These are phyloP conservation scores for Daldinia loculata DNA, from an alignment of 495 filamentous ascomycete species.

Conservation along the genomic window DNA sequence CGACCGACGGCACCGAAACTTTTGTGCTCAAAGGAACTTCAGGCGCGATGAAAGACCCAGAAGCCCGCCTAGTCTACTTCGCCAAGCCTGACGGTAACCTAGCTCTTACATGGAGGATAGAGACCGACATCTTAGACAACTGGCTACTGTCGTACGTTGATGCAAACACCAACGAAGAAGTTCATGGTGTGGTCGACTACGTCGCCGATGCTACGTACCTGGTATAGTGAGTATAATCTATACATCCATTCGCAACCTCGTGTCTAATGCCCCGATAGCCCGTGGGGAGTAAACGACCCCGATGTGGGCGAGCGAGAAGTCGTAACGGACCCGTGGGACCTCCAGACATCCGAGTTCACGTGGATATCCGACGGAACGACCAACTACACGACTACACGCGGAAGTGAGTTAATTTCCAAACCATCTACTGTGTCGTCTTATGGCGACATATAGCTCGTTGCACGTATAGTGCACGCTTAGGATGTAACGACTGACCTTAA, in stretches of 20 bases:
- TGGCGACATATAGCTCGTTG: not conserved
- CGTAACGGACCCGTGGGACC: constrained; percentile 51
- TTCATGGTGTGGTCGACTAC: constrained; percentile 58
- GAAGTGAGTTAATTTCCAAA: constrained; percentile 46
- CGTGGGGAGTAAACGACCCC: constrained; percentile 60
- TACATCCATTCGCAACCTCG: not conserved
- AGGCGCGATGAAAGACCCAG: constrained; percentile 53
- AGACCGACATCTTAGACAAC: constrained; percentile 59
- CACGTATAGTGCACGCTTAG: not conserved
- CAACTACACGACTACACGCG: constrained; percentile 54
- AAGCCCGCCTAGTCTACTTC: constrained; percentile 57
- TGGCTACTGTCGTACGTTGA: constrained; percentile 62
- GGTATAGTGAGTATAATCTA: constrained; percentile 47
- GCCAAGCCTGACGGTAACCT: constrained; percentile 52
- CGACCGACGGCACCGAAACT: constrained; percentile 43
- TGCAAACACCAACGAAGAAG: constrained; percentile 49
- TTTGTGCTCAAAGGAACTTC: constrained; percentile 51
- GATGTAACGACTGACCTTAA: constrained; percentile 11
- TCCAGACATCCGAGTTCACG: constrained; percentile 51
- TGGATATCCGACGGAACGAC: constrained; percentile 53
- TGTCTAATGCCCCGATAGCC: constrained; percentile 39
- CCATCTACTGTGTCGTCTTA: not conserved
- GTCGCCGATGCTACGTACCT: constrained; percentile 57
- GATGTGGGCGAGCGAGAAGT: constrained; percentile 50
- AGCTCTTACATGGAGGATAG: constrained; percentile 58